Evolutionary conservation across 1,139 yeast genomes (phyloP).

Genomic region (Neolecta irregularis): DNA sequence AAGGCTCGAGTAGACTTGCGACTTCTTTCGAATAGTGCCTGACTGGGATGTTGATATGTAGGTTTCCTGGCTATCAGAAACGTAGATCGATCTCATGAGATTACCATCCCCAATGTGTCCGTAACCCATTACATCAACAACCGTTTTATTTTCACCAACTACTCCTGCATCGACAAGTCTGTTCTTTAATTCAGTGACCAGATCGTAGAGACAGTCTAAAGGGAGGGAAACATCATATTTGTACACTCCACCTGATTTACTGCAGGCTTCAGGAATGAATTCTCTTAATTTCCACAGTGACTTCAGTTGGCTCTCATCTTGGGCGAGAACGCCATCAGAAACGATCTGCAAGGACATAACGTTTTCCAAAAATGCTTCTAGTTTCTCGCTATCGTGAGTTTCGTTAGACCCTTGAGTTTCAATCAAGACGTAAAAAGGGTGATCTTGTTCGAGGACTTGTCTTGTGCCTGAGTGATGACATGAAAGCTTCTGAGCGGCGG

Average conservation of each 20-base stretch:
- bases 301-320: slow-evolving; percentile 73
- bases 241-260: slow-evolving; percentile 82
- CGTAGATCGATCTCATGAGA: neutral
- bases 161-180: slow-evolving; percentile 38
- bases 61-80: too few species aligned
- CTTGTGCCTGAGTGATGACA: slow-evolving; percentile 31
- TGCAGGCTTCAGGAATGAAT: slow-evolving; percentile 75
- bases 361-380: slow-evolving; percentile 60
- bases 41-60: slow-evolving; percentile 85
- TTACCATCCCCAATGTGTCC: slow-evolving; percentile 97
- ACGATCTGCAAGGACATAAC: slow-evolving; percentile 77
- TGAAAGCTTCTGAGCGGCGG: slow-evolving; percentile 52
- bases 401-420: slow-evolving; percentile 90
- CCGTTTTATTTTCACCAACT: slow-evolving; percentile 55
- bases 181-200: slow-evolving; percentile 58
- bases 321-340: slow-evolving; percentile 86
- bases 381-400: slow-evolving; percentile 36
- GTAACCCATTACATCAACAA: slow-evolving; percentile 75
- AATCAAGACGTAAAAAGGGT: slow-evolving; percentile 78
- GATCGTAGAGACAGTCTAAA: slow-evolving; percentile 54
- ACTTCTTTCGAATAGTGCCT: slow-evolving; percentile 62
- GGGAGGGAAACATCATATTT: slow-evolving; percentile 93
- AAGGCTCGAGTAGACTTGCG: slow-evolving; percentile 74
- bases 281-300: slow-evolving; percentile 94
- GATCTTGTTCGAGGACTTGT: slow-evolving; percentile 67